Percentiles rank a stretch among this genome's conserved stretches.
These are phyloP conservation scores for Clarkia xantiana DNA, from an alignment of 345 rosid genomes.

Conservation along the genomic window DNA sequence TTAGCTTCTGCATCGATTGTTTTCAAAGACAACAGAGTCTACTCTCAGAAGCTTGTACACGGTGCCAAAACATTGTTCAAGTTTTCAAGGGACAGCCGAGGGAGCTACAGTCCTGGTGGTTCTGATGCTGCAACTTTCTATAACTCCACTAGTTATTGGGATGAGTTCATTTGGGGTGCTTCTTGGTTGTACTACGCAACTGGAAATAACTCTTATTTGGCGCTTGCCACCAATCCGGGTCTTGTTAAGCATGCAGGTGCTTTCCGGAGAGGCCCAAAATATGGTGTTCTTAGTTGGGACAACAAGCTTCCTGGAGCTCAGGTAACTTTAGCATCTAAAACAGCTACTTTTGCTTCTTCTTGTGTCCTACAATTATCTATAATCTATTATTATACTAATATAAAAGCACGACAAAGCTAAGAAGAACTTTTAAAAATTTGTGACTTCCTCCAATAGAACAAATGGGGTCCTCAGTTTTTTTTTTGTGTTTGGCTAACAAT, in stretches of 20 bases:
- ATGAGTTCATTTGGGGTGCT: conserved; percentile 91
- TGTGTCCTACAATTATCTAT: too few relatives aligned
- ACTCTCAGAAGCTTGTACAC: conserved; percentile 83
- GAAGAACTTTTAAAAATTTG: too few relatives aligned
- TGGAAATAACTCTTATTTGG: conserved; percentile 56
- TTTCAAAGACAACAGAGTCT: conserved; percentile 78
- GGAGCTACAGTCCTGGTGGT: conserved; percentile 58
- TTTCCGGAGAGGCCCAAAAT: conserved; percentile 79
- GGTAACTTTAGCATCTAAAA: conserved; percentile 23
- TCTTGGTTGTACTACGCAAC: conserved; percentile 93
- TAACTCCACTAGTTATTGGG: conserved; percentile 79
- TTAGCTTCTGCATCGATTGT: conserved; percentile 89
- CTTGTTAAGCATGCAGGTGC: conserved; percentile 84
- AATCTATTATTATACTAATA: too few relatives aligned
- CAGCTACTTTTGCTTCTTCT: not conserved
- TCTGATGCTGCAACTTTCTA: conserved; percentile 53
- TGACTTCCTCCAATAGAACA: too few relatives aligned
- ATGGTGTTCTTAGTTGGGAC: conserved; percentile 93
- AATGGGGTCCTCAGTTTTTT: not conserved
- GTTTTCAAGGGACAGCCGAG: conserved; percentile 59
- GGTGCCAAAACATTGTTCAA: conserved; percentile 62
- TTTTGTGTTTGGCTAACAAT: not conserved
- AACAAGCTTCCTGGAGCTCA: conserved; percentile 92
- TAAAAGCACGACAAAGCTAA: too few relatives aligned
- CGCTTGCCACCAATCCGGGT: conserved; percentile 55